Evolutionary conservation across 2,329 filamentous ascomycete species (phyloP).

Genomic region (Fusarium camptoceras): DNA sequence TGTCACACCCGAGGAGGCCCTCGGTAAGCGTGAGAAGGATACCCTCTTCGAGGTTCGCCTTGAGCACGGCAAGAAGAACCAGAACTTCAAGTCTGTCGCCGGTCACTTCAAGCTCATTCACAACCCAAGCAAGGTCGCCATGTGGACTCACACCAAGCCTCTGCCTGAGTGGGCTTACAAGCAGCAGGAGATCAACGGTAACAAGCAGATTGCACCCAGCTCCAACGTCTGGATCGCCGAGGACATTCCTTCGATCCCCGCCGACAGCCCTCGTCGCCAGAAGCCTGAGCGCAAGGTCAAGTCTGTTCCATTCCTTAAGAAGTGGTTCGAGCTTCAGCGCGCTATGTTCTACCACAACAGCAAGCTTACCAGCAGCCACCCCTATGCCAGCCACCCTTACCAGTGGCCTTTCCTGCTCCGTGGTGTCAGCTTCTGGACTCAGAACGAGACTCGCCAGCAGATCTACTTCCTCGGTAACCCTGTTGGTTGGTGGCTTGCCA

Average conservation of each 20-base stretch:
- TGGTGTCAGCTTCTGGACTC: slow-evolving; percentile 99
- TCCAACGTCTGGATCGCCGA: slow-evolving; percentile 97
- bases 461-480: slow-evolving; percentile 99
- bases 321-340: slow-evolving; percentile 96
- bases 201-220: slow-evolving; percentile 90
- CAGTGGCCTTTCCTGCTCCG: slow-evolving; percentile 98
- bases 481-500: slow-evolving; percentile 96
- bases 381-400: slow-evolving; percentile 93
- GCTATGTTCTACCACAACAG: slow-evolving; percentile 99
- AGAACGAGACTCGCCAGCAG: slow-evolving; percentile 92
- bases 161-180: slow-evolving; percentile 98
- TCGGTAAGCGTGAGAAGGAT: slow-evolving; percentile 82
- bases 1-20: slow-evolving; percentile 76
- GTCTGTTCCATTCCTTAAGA: slow-evolving; percentile 85
- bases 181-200: slow-evolving; percentile 99
- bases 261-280: slow-evolving; percentile 77
- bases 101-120: slow-evolving; percentile 97
- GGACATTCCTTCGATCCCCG: slow-evolving; percentile 83
- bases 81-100: slow-evolving; percentile 90
- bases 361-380: slow-evolving; percentile 95
- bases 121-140: slow-evolving; percentile 92
- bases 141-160: slow-evolving; percentile 97
- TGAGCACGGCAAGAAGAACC: slow-evolving; percentile 82
- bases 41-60: slow-evolving; percentile 93
- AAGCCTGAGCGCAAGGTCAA: slow-evolving; percentile 85